Conservation (phyloP, 441 rosid species). For the Isatis lusitanica region DNA sequence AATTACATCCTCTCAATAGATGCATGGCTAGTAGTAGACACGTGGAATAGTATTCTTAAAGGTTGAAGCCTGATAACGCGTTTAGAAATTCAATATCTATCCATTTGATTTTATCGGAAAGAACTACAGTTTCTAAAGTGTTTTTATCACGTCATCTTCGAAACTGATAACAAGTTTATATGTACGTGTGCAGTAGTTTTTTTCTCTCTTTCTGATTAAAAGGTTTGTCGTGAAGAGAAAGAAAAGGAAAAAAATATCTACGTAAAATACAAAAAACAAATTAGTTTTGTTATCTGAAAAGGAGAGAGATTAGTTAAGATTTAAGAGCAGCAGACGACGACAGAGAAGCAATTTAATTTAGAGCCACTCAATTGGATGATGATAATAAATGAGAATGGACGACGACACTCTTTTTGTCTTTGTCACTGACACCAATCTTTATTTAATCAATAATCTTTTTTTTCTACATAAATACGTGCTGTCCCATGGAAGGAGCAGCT, state of each 20-base stretch:
- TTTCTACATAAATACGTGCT: conserved; percentile 3
- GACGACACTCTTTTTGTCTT: conserved; percentile 32
- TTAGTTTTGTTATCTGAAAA: neutral
- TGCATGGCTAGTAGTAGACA: too few relatives aligned
- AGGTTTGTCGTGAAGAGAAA: neutral
- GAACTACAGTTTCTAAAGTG: too few relatives aligned
- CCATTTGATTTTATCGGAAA: too few relatives aligned
- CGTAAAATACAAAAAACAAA: conserved; percentile 1
- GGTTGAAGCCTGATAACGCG: neutral
- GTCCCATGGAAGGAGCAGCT: conserved; percentile 26
- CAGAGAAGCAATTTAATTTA: conserved; percentile 13
- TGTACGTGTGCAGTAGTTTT: neutral
- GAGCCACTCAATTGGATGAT: conserved; percentile 27
- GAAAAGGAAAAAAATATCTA: conserved; percentile 4
- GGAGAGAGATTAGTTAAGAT: neutral
- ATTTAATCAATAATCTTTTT: neutral
- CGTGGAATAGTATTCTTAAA: neutral
- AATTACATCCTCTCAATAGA: neutral
- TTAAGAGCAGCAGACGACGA: conserved; percentile 5
- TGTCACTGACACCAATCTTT: conserved; percentile 19
- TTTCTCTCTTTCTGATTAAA: neutral
- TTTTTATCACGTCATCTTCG: too few relatives aligned
- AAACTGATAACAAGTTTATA: neutral
- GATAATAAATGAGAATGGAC: conserved; percentile 23
- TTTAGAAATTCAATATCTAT: neutral